A percentile compares a stretch with the other conserved stretches of the same genome.
Conservation (phyloP, 129 eudicot species). For the Glebionis coronaria region DNA sequence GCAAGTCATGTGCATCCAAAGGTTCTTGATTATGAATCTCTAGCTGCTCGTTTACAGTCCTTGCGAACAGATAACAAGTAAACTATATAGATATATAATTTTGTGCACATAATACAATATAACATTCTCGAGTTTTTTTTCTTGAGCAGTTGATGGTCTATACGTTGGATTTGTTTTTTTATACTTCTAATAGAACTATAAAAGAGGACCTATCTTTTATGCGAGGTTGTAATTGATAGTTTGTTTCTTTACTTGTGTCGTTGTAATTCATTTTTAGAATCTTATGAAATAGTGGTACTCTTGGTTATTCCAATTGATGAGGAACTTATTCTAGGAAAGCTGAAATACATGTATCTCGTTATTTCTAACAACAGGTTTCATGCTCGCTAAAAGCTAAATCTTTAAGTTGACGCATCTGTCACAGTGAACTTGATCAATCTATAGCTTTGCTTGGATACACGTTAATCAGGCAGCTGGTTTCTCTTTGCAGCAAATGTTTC, state of each 20-base stretch:
- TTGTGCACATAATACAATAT: constrained; percentile 14
- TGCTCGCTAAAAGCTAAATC: too few species aligned
- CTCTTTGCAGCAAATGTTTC: too few species aligned
- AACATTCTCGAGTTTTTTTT: neutral
- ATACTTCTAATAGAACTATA: neutral
- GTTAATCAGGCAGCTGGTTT: too few species aligned
- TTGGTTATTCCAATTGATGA: too few species aligned
- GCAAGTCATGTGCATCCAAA: constrained; percentile 92
- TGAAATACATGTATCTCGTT: too few species aligned
- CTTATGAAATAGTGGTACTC: neutral
- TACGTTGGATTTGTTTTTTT: constrained; percentile 19
- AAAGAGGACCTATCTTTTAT: neutral
- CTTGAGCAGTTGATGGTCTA: neutral
- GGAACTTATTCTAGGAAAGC: too few species aligned
- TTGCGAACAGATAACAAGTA: constrained; percentile 42
- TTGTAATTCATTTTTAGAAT: neutral
- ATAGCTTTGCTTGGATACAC: too few species aligned
- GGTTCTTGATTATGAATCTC: constrained; percentile 81
- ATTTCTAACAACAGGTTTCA: too few species aligned
- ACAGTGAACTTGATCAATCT: too few species aligned
- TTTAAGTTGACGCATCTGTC: too few species aligned
- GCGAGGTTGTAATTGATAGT: neutral
- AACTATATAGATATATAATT: constrained; percentile 18
- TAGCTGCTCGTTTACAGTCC: constrained; percentile 62
- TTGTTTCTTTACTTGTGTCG: neutral